phyloP scores from a whole-genome alignment of 345 rosid species.

The Eucalyptus lansdowneana region DNA sequence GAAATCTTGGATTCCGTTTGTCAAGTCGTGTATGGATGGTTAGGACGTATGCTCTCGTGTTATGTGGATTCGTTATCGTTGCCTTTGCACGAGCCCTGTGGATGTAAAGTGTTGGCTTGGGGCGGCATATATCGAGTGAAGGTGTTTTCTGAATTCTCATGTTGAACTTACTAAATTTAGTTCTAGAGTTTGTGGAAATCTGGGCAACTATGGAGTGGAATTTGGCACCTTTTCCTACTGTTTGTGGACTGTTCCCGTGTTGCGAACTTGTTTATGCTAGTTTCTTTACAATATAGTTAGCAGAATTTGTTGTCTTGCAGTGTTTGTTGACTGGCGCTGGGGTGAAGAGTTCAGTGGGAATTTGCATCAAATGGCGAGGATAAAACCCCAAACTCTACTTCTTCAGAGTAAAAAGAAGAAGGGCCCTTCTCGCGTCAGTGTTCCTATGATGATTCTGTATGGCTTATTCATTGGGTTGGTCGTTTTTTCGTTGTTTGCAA shows the following conservation, averaged over 20 bases:
- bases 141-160: background rate
- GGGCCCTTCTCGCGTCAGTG: slow-evolving; percentile 47
- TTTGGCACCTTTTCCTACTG: background rate
- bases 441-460: slow-evolving; percentile 37
- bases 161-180: background rate
- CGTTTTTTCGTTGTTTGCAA: slow-evolving; percentile 29
- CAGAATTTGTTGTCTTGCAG: background rate
- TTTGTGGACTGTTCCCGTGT: background rate
- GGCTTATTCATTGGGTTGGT: slow-evolving; percentile 32
- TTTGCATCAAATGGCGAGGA: slow-evolving; percentile 50
- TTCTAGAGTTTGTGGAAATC: background rate
- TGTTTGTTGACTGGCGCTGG: background rate
- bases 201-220: background rate
- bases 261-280: background rate
- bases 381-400: slow-evolving; percentile 72
- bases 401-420: slow-evolving; percentile 83
- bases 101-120: background rate
- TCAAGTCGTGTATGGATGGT: background rate
- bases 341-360: background rate
- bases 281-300: background rate
- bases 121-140: background rate
- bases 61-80: background rate
- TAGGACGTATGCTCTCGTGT: background rate
- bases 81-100: background rate
- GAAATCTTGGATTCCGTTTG: background rate